These are phyloP conservation scores for Plectosphaerella sp. DNA, from an alignment of 2,329 filamentous ascomycete genomes.

Conservation along the genomic window DNA sequence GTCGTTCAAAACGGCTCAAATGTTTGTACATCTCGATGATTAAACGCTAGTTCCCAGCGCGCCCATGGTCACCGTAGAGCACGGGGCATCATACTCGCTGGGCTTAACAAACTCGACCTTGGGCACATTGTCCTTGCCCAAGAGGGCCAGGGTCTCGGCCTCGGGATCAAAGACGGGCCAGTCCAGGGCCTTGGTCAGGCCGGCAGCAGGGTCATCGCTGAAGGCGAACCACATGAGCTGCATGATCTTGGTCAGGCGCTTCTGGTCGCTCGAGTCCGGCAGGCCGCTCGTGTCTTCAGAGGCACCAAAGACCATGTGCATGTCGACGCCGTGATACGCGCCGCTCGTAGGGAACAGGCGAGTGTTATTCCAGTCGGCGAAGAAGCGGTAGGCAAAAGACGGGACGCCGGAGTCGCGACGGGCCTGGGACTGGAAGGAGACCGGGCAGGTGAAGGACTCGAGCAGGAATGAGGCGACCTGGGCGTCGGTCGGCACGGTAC, in stretches of 20 bases:
- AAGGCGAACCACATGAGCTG: conserved; percentile 37
- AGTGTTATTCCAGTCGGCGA: conserved; percentile 44
- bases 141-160: conserved; percentile 17
- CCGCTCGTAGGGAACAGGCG: conserved; percentile 38
- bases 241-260: conserved; percentile 27
- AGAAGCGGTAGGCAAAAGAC: conserved; percentile 41
- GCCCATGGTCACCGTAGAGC: conserved; percentile 16
- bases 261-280: conserved; percentile 21
- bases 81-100: conserved; percentile 16
- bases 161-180: conserved; percentile 28
- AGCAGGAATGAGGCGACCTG: conserved; percentile 34
- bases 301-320: conserved; percentile 42
- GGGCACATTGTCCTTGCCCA: conserved; percentile 19
- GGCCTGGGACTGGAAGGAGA: conserved; percentile 28
- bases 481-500: conserved; percentile 29
- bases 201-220: conserved; percentile 27
- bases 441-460: conserved; percentile 42
- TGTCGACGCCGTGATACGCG: conserved; percentile 43
- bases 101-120: conserved; percentile 18
- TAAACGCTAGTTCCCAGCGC: conserved; percentile 10
- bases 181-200: conserved; percentile 23
- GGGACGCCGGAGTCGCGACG: conserved; percentile 28
- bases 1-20: too few species aligned
- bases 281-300: conserved; percentile 33
- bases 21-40: too few species aligned